Base-by-base conservation (phyloP, 176 grass and related monocot species). In the Saccharum officinarum region DNA sequence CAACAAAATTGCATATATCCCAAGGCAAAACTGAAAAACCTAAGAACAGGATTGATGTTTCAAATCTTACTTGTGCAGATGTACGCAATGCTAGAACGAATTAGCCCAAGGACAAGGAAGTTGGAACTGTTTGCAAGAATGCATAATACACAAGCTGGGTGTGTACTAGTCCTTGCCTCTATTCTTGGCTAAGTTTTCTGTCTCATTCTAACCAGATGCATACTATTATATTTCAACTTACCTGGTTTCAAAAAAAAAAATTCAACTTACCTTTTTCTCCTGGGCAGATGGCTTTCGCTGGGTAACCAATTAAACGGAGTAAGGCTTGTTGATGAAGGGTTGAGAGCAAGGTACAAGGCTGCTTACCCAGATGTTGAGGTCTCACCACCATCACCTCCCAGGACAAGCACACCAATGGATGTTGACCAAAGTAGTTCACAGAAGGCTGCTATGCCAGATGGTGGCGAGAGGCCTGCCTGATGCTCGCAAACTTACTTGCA, bases 71-170 rank as follows among this genome's bases (percentile, higher is more conserved):
- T 82, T 76, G 72, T 86, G 61, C 87, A 98, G 97, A 98, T 98
- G 97, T 98, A 98, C 26, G 89, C 97, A 6, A 90, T 98, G 92
- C 90, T 98, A 78, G 97, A 98, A 61, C 88, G 97, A 85, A 98
- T 98, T 82, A 98, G 97, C 80, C 93, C 97, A 72, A 92, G 97
- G 82, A 98, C 97, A 41, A 92, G 97, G 84, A 98, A 98, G 84
- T 81, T 98, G 64, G 97, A 98, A 79, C 87, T 98, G 59, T 98
- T 98, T 85, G 97, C 97, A 76, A 91, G 97, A 77, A 98, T 98
- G 97, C 97, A 98, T 89, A 98, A 98, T 87, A 94, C 97, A 26
- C 93, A 98, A 85, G 79, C 97, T 73, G 97, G 97, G 97, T 96
- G 86, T 5, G 52, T 16, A 57, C 7, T 83, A 64, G 14, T 18